Evolutionary conservation across 495 filamentous ascomycete genomes (phyloP).

Genomic region (Aspergillus funiculosus): DNA sequence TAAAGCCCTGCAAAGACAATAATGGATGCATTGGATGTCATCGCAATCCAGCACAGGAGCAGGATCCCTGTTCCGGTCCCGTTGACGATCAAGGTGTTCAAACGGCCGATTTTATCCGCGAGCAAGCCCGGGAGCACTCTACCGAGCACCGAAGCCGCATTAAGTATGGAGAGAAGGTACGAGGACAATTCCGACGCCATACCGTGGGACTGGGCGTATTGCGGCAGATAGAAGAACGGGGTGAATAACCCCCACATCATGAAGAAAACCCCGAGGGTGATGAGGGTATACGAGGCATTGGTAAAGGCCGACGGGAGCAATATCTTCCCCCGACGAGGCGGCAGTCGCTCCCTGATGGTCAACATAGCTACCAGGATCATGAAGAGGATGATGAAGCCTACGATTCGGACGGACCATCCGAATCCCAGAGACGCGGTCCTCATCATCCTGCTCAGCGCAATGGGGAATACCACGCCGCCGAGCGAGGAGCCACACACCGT

Average conservation of each 20-base stretch:
- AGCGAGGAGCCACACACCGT: slow-evolving; percentile 31
- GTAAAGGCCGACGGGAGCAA: slow-evolving; percentile 16
- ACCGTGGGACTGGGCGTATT: slow-evolving; percentile 20
- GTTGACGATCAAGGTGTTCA: slow-evolving; percentile 20
- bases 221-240: slow-evolving; percentile 25
- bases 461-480: slow-evolving; percentile 30
- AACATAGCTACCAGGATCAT: slow-evolving; percentile 40
- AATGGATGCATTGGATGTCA: not conserved
- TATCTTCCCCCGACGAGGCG: slow-evolving; percentile 9
- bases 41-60: slow-evolving; percentile 13
- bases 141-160: slow-evolving; percentile 27
- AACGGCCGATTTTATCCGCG: slow-evolving; percentile 23
- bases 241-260: slow-evolving; percentile 19
- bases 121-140: slow-evolving; percentile 22
- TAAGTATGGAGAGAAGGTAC: slow-evolving; percentile 25
- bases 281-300: slow-evolving; percentile 12
- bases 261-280: slow-evolving; percentile 21
- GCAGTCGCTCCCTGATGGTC: slow-evolving; percentile 22
- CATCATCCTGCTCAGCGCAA: slow-evolving; percentile 22
- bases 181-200: slow-evolving; percentile 19
- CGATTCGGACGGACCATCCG: slow-evolving; percentile 56
- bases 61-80: slow-evolving; percentile 15
- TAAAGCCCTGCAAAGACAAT: slow-evolving; percentile 5
- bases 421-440: slow-evolving; percentile 35
- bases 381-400: slow-evolving; percentile 55